Base-by-base conservation (phyloP, 2,329 filamentous ascomycete species). In the Xylaria sp. region DNA sequence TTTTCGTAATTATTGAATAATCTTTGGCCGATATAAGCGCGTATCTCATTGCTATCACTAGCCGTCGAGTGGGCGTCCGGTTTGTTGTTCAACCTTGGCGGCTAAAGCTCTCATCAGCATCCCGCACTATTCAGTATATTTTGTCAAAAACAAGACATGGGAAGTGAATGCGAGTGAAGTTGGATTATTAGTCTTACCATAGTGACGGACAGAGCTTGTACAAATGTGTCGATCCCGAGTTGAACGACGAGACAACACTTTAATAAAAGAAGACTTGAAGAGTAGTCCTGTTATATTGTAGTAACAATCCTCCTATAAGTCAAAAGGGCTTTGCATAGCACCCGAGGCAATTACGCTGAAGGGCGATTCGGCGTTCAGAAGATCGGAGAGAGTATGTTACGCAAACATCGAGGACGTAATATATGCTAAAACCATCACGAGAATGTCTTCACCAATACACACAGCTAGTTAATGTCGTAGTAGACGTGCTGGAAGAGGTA, bases 81-180 rank as follows among this genome's bases (percentile, higher is more conserved):
- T 35, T 25, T 50, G 18, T 32, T 44, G 21, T 13, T 5, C 5
- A 9, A n/a, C 13, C 10, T 25, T 4, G 29, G 6, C 9, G 47
- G 25, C 68, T 67, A 37, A 21, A 13, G 12, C 6, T 13, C 29
- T 59, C 13, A 37, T 68, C 29, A 68, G 55, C 27, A 32, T 42
- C 23, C 4, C 40, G n/a, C n/a, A 55, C 35, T 57, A 32, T 23
- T 10, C 2, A 40, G 47, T 21, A 32, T 23, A 16, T 8, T 0
- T 13, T 21, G 10, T 8, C 9, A 12, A 55, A 58, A 18, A 35
- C 32, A 35, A 9, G 25, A 23, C 9, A 4, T 8, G 8, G 35
- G 27, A 23, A 40, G 25, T 13, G 47, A 21, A 12, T 27, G n/a
- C 9, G 21, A 54, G 6, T 23, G 29, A 29, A 32, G 5, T 13